phyloP scores from a whole-genome alignment of 2,329 filamentous ascomycete species.

The Niveomyces coronatus region DNA sequence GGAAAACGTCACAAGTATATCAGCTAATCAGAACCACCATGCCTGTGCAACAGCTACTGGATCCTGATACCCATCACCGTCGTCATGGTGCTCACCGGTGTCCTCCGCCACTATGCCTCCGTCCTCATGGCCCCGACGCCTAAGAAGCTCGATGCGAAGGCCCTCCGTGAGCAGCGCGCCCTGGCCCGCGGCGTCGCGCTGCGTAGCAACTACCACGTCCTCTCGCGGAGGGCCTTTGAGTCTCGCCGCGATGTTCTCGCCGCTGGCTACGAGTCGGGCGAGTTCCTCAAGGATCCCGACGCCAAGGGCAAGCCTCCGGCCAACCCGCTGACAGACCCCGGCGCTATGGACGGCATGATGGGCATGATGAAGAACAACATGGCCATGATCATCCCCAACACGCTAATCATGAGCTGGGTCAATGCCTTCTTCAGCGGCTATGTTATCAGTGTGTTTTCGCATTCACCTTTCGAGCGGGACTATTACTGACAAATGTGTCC shows the following conservation, averaged over 20 bases:
- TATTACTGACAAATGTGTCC: slow-evolving; percentile 14
- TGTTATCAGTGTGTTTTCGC: slow-evolving; percentile 65
- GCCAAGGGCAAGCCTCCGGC: slow-evolving; percentile 75
- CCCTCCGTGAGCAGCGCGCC: slow-evolving; percentile 77
- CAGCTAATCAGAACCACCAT: background rate
- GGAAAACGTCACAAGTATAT: background rate
- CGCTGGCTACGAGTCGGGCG: slow-evolving; percentile 72
- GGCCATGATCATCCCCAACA: slow-evolving; percentile 99
- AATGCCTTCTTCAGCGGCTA: slow-evolving; percentile 98
- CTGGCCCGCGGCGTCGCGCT: slow-evolving; percentile 78
- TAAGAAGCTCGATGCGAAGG: slow-evolving; percentile 65
- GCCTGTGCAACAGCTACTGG: slow-evolving; percentile 65
- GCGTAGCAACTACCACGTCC: slow-evolving; percentile 68
- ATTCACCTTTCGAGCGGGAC: too few relatives aligned
- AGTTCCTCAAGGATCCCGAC: slow-evolving; percentile 83
- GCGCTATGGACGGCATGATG: slow-evolving; percentile 99
- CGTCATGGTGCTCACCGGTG: slow-evolving; percentile 94
- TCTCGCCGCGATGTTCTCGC: slow-evolving; percentile 72
- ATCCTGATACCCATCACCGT: slow-evolving; percentile 95
- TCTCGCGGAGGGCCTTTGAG: slow-evolving; percentile 70
- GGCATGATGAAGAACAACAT: slow-evolving; percentile 99
- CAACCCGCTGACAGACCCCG: slow-evolving; percentile 92
- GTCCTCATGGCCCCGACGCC: slow-evolving; percentile 80
- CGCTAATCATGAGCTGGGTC: slow-evolving; percentile 99
- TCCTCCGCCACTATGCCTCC: slow-evolving; percentile 91